phyloP scores from a whole-genome alignment of 192 early-diverging fungal genomes.

The Ambispora gerdemannii region DNA sequence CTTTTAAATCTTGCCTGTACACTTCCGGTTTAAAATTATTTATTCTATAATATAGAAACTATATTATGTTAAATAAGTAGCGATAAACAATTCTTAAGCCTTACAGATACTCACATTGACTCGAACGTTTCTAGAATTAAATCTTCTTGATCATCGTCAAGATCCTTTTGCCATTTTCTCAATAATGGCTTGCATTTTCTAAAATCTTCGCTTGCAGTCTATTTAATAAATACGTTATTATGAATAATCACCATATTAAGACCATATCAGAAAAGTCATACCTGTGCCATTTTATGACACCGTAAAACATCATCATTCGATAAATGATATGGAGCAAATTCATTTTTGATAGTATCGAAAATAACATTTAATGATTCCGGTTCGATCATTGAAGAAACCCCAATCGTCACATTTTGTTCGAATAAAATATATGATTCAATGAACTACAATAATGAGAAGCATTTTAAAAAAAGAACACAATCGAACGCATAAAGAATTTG shows the following conservation, averaged over 20 bases:
- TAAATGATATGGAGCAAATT: slow-evolving; percentile 14
- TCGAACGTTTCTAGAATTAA: slow-evolving; percentile 10
- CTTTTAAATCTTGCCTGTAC: background rate
- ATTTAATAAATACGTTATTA: slow-evolving; percentile 17
- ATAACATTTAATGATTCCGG: slow-evolving; percentile 4
- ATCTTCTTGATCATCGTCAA: background rate
- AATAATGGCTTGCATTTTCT: background rate
- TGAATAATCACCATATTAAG: slow-evolving; percentile 13
- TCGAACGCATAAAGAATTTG: slow-evolving; percentile 16
- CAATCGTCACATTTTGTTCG: slow-evolving; percentile 1
- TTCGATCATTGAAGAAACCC: background rate
- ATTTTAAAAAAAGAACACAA: slow-evolving; percentile 10
- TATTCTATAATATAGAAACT: slow-evolving; percentile 1
- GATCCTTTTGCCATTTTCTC: slow-evolving; percentile 15
- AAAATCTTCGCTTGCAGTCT: slow-evolving; percentile 15
- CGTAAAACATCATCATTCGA: slow-evolving; percentile 14
- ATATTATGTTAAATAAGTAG: slow-evolving; percentile 2
- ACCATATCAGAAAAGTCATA: slow-evolving; percentile 18
- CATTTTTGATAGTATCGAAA: slow-evolving; percentile 19
- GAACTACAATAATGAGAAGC: slow-evolving; percentile 26
- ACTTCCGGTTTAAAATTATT: background rate
- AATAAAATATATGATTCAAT: slow-evolving; percentile 27
- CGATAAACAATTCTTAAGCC: background rate
- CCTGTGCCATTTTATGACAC: slow-evolving; percentile 17
- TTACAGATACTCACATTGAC: slow-evolving; percentile 2